Percentiles rank a stretch among this genome's conserved stretches.
Conservation (phyloP, 352 stramenopile species). For the Phytophthora tubulina region DNA sequence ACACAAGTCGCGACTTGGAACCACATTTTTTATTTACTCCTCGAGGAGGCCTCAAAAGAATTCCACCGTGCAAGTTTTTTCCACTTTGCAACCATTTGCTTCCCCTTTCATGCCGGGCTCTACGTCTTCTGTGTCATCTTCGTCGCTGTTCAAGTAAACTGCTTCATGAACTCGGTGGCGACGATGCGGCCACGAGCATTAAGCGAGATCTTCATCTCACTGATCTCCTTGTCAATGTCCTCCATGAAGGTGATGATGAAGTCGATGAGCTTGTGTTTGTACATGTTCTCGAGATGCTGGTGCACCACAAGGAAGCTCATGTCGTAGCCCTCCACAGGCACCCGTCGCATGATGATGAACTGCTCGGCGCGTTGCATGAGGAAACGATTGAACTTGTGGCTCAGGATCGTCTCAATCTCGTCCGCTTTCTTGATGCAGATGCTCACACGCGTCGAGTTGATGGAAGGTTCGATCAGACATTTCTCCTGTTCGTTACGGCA, state of each 20-base stretch:
- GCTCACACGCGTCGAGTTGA: constrained; percentile 96
- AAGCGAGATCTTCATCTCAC: constrained; percentile 97
- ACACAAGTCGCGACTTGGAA: constrained; percentile 6
- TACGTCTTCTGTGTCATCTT: too few species aligned
- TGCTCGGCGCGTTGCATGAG: constrained; percentile 97
- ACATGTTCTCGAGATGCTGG: constrained; percentile 95
- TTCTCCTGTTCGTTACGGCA: constrained; percentile 94
- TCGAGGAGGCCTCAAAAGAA: constrained; percentile 9
- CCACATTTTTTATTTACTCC: constrained; percentile 36
- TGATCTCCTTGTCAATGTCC: constrained; percentile 98
- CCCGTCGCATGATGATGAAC: constrained; percentile 95
- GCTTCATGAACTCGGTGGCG: constrained; percentile 95
- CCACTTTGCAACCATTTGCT: neutral
- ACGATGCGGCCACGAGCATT: constrained; percentile 95
- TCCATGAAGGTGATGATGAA: constrained; percentile 99
- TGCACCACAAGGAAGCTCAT: constrained; percentile 97
- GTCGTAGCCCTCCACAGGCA: constrained; percentile 93
- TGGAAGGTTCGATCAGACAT: constrained; percentile 94
- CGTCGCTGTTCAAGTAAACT: constrained; percentile 72
- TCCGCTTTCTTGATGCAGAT: constrained; percentile 97
- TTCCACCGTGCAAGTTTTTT: constrained; percentile 1
- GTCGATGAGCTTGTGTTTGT: constrained; percentile 97
- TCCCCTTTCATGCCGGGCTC: too few species aligned
- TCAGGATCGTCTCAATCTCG: constrained; percentile 94
- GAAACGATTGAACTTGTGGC: constrained; percentile 96